Evolutionary conservation across 345 rosid genomes (phyloP), one percentile per base, ranked within the genome.

Genomic region (Carallia brachiata): DNA sequence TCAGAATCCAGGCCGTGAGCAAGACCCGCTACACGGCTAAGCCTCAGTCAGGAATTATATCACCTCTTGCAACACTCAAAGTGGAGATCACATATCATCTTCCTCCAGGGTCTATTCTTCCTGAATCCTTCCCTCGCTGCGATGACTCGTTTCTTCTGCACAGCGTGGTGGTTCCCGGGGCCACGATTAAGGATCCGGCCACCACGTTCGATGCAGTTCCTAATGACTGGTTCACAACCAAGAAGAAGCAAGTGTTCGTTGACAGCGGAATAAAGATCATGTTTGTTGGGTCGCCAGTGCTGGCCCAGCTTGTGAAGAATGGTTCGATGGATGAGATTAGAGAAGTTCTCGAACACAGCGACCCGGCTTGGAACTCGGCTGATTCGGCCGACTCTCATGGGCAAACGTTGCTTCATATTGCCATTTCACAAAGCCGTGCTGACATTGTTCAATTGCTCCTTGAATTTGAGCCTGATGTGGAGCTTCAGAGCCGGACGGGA

Each of bases 91-190:
- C 71, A 5, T 82, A 81, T 32, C 84, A 79, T 75, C 80, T 82
- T 39, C 79, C 79, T 4, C 76, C 67, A 1, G 82, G 74, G 8
- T 68, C 70, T 1, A 4, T 34, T 30, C 82, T 86, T 18, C 89
- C 90, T 0, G 86, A 80, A 18, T 75, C 67, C 1, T 78, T 77
- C 36, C 89, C 93, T 56, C 78, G 52, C 50, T 52, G 73, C 6
- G 81, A 82, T 2, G 94, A 86, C 63, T 62, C 74, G 10, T 85
- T 89, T 80, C 85, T 84, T 47, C 68, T 89, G 48, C 87, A 85
- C 57, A 89, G 90, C 65, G 85, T 85, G 28, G 90, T 89, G 56
- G 90, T 81, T 59, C 94, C 88, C 4, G 88, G 89, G 0, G 90
- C 89, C 0, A 78, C 89, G 0, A 32, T 70, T 48, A 86, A 75